Evolutionary conservation across 129 eudicot genomes (phyloP).

Genomic region (Sambucus nigra): DNA sequence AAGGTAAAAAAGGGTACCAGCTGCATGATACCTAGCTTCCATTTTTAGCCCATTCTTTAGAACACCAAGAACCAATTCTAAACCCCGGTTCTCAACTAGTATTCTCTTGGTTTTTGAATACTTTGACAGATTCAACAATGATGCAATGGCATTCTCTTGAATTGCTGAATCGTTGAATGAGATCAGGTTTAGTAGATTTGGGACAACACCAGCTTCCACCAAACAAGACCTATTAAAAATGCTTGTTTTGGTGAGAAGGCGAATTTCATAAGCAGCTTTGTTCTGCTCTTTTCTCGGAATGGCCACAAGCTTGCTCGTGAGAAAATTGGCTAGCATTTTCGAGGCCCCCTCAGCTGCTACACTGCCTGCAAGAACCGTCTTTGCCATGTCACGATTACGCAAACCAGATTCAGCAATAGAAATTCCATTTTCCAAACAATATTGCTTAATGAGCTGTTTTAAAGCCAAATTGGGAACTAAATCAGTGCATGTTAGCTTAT

Average conservation of each 20-base stretch:
- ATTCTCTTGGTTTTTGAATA: slow-evolving; percentile 27
- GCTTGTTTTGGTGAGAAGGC: slow-evolving; percentile 63
- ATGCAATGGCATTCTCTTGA: slow-evolving; percentile 67
- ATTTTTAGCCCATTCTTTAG: slow-evolving; percentile 48
- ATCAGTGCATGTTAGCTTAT: slow-evolving; percentile 33
- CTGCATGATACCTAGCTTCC: slow-evolving; percentile 81
- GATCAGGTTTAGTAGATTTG: slow-evolving; percentile 44
- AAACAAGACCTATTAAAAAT: slow-evolving; percentile 68
- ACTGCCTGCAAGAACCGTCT: slow-evolving; percentile 27
- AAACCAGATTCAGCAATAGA: slow-evolving; percentile 12
- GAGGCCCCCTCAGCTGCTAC: slow-evolving; percentile 43
- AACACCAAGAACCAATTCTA: slow-evolving; percentile 45
- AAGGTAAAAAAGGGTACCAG: slow-evolving; percentile 72
- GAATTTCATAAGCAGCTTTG: slow-evolving; percentile 65
- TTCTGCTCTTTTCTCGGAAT: slow-evolving; percentile 41
- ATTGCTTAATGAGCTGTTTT: slow-evolving; percentile 34
- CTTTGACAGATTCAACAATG: slow-evolving; percentile 66
- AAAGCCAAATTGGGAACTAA: slow-evolving; percentile 64
- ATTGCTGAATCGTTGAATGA: slow-evolving; percentile 25
- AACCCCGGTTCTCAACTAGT: slow-evolving; percentile 56
- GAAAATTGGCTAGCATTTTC: slow-evolving; percentile 35
- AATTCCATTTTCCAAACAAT: slow-evolving; percentile 43
- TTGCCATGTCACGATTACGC: slow-evolving; percentile 11
- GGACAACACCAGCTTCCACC: slow-evolving; percentile 74
- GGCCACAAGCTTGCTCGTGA: slow-evolving; percentile 24